Conservation (phyloP, 495 filamentous ascomycete species). For the Penicillium ochrochloron region DNA sequence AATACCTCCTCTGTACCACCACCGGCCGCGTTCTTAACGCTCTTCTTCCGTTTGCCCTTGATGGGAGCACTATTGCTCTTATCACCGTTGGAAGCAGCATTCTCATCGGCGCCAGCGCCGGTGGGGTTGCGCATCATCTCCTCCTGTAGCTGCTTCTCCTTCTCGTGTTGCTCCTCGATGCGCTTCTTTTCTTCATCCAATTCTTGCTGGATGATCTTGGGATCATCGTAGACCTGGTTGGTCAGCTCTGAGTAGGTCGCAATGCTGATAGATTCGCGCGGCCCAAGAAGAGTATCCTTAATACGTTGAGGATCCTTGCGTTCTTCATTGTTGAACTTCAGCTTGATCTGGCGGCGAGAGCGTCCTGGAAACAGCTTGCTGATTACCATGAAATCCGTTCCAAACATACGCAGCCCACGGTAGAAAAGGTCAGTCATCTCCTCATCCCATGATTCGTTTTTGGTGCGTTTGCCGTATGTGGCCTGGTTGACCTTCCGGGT, state of each 20-base stretch:
- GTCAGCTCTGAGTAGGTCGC: constrained; percentile 68
- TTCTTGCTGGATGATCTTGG: constrained; percentile 60
- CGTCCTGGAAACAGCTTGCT: constrained; percentile 78
- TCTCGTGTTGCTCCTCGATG: constrained; percentile 69
- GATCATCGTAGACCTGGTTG: constrained; percentile 56
- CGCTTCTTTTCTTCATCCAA: constrained; percentile 73
- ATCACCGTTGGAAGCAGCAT: constrained; percentile 37
- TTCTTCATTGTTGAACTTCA: constrained; percentile 94
- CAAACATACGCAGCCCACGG: constrained; percentile 80
- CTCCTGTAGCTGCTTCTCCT: constrained; percentile 58
- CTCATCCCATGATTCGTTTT: constrained; percentile 75
- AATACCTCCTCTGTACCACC: constrained; percentile 51
- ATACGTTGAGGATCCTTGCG: constrained; percentile 70
- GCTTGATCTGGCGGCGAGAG: constrained; percentile 78
- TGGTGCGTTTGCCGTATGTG: constrained; percentile 72
- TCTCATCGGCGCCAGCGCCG: constrained; percentile 39
- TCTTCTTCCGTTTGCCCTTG: constrained; percentile 46
- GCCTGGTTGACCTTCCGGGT: constrained; percentile 74
- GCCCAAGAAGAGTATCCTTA: constrained; percentile 66
- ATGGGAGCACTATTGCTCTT: constrained; percentile 39
- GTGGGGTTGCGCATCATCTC: constrained; percentile 53
- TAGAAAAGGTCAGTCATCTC: constrained; percentile 85
- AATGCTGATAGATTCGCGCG: constrained; percentile 64
- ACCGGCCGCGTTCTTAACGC: constrained; percentile 36
- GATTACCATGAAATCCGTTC: constrained; percentile 92